Evolutionary conservation across 441 rosid species (phyloP).

Genomic region (Pelargonium cotyledonis): DNA sequence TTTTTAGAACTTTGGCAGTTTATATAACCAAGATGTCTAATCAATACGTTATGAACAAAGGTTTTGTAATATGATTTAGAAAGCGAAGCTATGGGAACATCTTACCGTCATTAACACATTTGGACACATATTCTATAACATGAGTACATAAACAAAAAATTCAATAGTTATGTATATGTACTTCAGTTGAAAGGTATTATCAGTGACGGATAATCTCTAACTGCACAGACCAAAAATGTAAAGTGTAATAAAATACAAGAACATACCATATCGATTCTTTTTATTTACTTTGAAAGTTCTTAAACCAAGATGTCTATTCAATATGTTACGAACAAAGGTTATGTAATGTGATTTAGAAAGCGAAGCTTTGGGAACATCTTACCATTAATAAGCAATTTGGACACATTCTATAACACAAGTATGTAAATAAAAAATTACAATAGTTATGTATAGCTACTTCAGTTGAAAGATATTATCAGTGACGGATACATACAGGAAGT

Average conservation of each 20-base stretch:
- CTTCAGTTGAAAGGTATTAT: background rate
- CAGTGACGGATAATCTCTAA: slow-evolving; percentile 45
- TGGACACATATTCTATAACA: no score
- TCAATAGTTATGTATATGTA: no score
- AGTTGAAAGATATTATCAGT: background rate
- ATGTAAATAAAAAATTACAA: no score
- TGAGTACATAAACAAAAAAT: no score
- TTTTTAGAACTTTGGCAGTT: background rate
- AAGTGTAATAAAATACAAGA: slow-evolving; percentile 1
- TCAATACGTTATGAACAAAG: background rate
- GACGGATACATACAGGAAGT: background rate
- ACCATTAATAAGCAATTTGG: no score
- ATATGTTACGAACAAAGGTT: background rate
- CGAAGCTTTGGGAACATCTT: no score
- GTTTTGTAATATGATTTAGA: no score
- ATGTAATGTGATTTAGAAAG: no score
- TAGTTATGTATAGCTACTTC: background rate
- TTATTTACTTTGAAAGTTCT: background rate
- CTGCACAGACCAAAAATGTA: slow-evolving; percentile 38
- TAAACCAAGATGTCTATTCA: background rate
- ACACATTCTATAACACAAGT: no score
- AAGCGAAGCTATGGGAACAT: no score
- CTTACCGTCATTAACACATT: no score
- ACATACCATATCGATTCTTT: background rate
- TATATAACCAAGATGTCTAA: background rate